Conservation (phyloP, 2,329 filamentous ascomycete genomes). For the Cylindrodendrum hubeiense region DNA sequence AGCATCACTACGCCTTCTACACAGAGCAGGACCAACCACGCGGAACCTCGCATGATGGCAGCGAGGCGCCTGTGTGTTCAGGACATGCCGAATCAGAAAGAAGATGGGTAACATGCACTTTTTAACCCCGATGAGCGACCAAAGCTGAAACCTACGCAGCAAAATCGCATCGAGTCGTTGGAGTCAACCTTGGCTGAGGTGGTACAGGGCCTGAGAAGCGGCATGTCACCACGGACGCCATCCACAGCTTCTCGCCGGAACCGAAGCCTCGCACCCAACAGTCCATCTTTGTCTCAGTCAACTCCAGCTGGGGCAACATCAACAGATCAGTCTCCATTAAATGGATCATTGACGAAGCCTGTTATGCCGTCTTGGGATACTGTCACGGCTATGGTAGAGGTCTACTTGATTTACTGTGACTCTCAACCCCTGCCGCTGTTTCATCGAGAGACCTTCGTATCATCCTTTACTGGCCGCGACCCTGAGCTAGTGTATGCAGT, state of each 20-base stretch:
- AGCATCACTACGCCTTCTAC: not conserved
- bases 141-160: not conserved
- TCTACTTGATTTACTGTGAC: constrained; percentile 1
- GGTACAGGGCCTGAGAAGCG: not conserved
- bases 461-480: not conserved
- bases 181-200: constrained; percentile 1
- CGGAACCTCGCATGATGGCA: not conserved
- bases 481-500: constrained; percentile 1
- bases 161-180: constrained; percentile 1
- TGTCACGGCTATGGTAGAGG: not conserved
- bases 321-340: not conserved
- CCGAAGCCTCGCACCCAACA: not conserved
- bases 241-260: not conserved
- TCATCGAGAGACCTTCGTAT: not conserved
- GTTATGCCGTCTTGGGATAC: not conserved
- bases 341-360: not conserved
- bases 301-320: not conserved
- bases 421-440: constrained; percentile 5
- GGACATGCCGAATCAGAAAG: constrained; percentile 2
- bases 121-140: not conserved
- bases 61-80: not conserved
- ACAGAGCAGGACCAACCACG: not conserved
- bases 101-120: not conserved
- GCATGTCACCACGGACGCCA: not conserved
- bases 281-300: not conserved